phyloP scores from a whole-genome alignment of 139 green algal species.

The Chlamydomonas schloesseri region DNA sequence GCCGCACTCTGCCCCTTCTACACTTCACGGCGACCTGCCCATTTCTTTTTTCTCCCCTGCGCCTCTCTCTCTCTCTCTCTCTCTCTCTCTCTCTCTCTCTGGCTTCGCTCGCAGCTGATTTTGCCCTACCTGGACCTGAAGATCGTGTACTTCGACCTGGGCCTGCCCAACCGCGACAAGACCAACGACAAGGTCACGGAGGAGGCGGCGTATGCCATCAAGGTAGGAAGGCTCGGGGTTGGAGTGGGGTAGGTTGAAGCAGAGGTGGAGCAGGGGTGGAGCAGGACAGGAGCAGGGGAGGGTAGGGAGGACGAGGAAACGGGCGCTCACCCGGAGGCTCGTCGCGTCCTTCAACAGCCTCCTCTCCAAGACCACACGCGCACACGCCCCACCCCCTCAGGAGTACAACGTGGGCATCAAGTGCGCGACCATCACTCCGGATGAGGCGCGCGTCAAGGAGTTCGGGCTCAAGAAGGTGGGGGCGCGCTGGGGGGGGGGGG shows the following conservation, averaged over 20 bases:
- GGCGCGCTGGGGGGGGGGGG: too few species aligned
- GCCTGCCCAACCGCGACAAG: constrained; percentile 84
- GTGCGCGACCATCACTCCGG: constrained; percentile 98
- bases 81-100: too few species aligned
- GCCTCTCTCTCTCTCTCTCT: too few species aligned
- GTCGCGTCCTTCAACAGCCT: too few species aligned
- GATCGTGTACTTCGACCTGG: constrained; percentile 96
- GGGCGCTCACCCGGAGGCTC: too few species aligned
- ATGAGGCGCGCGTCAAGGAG: constrained; percentile 96
- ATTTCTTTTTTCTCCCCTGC: too few species aligned
- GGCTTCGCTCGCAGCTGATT: constrained; percentile 88
- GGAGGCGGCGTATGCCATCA: constrained; percentile 85
- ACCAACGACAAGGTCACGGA: constrained; percentile 91
- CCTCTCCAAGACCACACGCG: neutral
- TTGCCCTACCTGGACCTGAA: constrained; percentile 94
- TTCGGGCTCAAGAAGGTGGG: constrained; percentile 92
- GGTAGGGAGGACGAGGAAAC: too few species aligned
- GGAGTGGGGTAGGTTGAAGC: neutral
- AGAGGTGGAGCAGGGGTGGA: too few species aligned
- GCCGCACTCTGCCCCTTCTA: too few species aligned
- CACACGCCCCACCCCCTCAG: neutral
- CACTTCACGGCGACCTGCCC: too few species aligned
- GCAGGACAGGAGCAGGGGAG: too few species aligned
- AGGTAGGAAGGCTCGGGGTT: constrained; percentile 46
- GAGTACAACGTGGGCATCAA: constrained; percentile 87